Base-by-base conservation (phyloP, 495 filamentous ascomycete species). In the Talaromyces trachyspermus region DNA sequence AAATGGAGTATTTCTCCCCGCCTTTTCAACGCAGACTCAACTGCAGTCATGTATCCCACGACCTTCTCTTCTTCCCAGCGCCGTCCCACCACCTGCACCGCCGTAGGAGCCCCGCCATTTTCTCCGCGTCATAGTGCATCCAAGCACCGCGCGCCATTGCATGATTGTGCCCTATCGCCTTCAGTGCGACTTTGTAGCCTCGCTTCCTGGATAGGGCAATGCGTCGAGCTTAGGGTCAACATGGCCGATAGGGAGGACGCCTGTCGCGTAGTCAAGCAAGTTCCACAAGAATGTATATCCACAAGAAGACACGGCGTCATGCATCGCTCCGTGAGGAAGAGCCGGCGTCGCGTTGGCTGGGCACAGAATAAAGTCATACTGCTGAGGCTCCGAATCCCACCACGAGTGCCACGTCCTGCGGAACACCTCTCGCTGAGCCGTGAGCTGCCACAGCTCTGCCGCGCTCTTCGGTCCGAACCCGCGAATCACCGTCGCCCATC, bases 251-350 rank as follows among this genome's bases (percentile, higher is more conserved):
- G 92, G 91, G 27, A 98, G 51, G 20, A 96, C 81, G 32, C 92
- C 91, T 14, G 79, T 77, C 0, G 86, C 78, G 62, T 96, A 96
- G 62, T 98, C 92, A 10, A 96, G 74, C 72, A 96, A 48, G 56
- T 96, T 98, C 73, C 91, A 98, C 46, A 98, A 68, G 60, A 98
- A 95, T 0, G 91, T 96, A 61, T 98, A 97, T 2, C 89, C 90
- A 56, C 92, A 98, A 32, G 81, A 86, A 46, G 82, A 84, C 32
- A 95, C 86, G 0, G 87, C 88, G 49, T 88, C 78, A 51, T 79
- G 79, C 88, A 95, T 95, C 4, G 81, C 91, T 35, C 83, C 78
- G 60, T 91, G 88, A 1, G 89, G 90, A 12, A 95, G 78, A 9
- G 91, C 92, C 0, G 92, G 91, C 12, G 88, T 89, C 0, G 91